These are phyloP conservation scores for Fomitopsis serialis DNA, from an alignment of 768 basidiomycete genomes.

Conservation along the genomic window DNA sequence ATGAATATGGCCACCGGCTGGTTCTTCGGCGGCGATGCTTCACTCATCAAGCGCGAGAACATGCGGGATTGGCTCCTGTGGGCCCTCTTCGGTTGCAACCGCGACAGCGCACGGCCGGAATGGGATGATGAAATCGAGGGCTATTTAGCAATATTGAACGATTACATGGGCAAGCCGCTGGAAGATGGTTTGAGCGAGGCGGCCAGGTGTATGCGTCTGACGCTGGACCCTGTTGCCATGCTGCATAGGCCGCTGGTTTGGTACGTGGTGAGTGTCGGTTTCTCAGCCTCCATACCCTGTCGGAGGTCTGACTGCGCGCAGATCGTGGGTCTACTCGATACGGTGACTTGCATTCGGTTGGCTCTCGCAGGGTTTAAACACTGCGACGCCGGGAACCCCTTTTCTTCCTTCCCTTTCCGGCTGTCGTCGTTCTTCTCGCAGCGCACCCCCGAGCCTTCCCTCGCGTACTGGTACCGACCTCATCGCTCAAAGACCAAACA, in stretches of 20 bases:
- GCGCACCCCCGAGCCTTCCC: constrained; percentile 25
- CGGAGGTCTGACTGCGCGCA: constrained; percentile 15
- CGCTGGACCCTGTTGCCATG: constrained; percentile 51
- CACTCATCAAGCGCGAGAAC: constrained; percentile 39
- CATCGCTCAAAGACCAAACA: constrained; percentile 41
- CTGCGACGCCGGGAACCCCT: constrained; percentile 32
- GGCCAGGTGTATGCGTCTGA: constrained; percentile 43
- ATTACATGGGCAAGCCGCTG: constrained; percentile 34
- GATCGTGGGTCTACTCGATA: constrained; percentile 52
- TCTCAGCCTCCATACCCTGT: neutral
- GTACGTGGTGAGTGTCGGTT: constrained; percentile 49
- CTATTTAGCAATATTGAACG: constrained; percentile 41
- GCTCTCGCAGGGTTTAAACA: constrained; percentile 47
- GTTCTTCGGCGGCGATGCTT: constrained; percentile 36
- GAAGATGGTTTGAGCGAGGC: constrained; percentile 33
- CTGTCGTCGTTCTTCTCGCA: constrained; percentile 40
- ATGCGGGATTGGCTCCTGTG: constrained; percentile 59
- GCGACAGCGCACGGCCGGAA: constrained; percentile 24
- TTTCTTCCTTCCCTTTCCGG: constrained; percentile 49
- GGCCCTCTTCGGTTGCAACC: constrained; percentile 48
- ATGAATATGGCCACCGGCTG: constrained; percentile 40
- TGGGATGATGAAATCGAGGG: constrained; percentile 48
- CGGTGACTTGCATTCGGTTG: constrained; percentile 35
- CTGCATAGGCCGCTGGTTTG: constrained; percentile 58
- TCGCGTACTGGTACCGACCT: constrained; percentile 45